Evolutionary conservation across 106 monocot genomes (phyloP), one percentile per base, ranked within the genome.

Genomic region (Dendrobium chrysotoxum): DNA sequence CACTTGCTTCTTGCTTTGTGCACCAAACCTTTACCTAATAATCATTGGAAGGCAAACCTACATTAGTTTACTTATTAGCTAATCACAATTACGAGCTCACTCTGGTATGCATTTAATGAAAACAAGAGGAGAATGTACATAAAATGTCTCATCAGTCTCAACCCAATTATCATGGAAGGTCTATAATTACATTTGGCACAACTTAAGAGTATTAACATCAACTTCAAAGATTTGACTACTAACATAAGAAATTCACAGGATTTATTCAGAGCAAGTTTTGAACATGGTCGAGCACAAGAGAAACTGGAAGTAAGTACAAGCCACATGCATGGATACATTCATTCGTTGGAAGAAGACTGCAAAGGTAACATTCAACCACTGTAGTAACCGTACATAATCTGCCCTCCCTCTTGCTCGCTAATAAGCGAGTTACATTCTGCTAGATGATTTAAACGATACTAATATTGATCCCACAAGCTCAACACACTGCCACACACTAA

Each of bases 1-100:
- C 97, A 77, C 97, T 97, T 61, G 92, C 86, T 85, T 97, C 97
- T 91, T 94, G 90, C 53, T 92, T 97, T 55, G 89, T 97, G 80
- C 94, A 94, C 97, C 97, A 97, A 28, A 92, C 90, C 83, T 95
- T 95, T 40, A 95, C 92, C 95, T 95, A 50, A n/a, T 67, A 41
- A 39, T 80, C 57, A 77, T 18, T 42, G 40, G 40, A 20, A 80
- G 18, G 40, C 26, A 40, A 74, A 1, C 4, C 38, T 41, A 74
- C 16, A 74, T 40, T 6, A 74, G 2, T 70, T 70, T 70, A 23
- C 35, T 31, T 31, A 70, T 31, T 70, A 35, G 35, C 3, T 30
- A 15, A 68, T 16, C 30, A 12, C 35, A 70, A 70, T 17, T 31
- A 70, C 11, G 0, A 35, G 13, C 70, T 13, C 1, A 10, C 64